Base-by-base conservation (phyloP, 1,284 basidiomycete species). In the Pseudozyma sp. region DNA sequence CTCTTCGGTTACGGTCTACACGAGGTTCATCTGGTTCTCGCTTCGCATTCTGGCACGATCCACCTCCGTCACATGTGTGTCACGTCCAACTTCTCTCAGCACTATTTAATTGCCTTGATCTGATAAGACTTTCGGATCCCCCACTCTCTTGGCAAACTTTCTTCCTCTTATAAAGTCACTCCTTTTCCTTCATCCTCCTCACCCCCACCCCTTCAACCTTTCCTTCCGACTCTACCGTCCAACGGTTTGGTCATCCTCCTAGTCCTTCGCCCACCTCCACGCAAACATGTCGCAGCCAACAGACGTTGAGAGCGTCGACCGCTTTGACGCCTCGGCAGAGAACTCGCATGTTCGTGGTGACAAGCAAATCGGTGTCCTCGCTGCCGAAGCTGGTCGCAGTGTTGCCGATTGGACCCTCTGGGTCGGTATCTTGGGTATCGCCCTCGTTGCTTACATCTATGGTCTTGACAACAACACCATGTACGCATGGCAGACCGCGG, bases 391-490 rank as follows among this genome's bases (percentile, higher is more conserved):
- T 11, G 71, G 74, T 38, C 60, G 70, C 40, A 59, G 54, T 52
- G 60, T 80, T 34, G 73, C 70, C 21, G 77, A 69, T 48, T 80
- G 77, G 76, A 76, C 70, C 6, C 69, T 82, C 34, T 80, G 71
- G 68, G 49, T 79, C 21, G 77, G 70, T 34, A 79, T 71, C 51
- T 44, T 80, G n/a, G 80, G 77, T 25, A 76, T 83, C 34, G 73
- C 61, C 31, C 61, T 83, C 21, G 69, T 76, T 40, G 69, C 79
- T 13, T 83, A 83, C 66, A 57, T 76, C 25, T 63, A 61, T 59
- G 73, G 73, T 45, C 69, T 83, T 25, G 81, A 83, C 62, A 81
- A 81, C 70, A 76, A 78, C 64, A 79, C 80, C 43, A 75, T 70
- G 64, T 81, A 68, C 31, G 76, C 71, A 0, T 77, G 70, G 66